Percentiles rank a stretch among this genome's conserved stretches.
phyloP scores from a whole-genome alignment of 768 basidiomycete species.

The Baorangia bicolor region DNA sequence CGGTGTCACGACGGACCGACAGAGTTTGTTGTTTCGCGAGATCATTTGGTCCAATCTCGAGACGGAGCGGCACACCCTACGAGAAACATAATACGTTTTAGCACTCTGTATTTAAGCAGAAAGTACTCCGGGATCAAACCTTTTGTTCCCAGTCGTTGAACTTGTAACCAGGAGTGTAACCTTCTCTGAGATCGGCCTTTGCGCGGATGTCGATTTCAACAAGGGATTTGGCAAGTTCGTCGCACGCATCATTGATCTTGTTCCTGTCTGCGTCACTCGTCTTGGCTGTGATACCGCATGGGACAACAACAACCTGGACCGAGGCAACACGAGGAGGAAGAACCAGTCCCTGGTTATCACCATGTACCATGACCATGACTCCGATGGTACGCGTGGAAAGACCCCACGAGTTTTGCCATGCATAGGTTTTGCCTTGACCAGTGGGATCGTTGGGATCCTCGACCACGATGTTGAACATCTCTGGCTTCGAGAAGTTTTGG shows the following conservation, averaged over 20 bases:
- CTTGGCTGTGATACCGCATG: slow-evolving; percentile 92
- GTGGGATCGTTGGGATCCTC: slow-evolving; percentile 84
- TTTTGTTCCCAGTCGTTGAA: slow-evolving; percentile 99
- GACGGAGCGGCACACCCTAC: slow-evolving; percentile 93
- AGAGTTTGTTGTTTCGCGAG: slow-evolving; percentile 79
- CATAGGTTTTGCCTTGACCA: slow-evolving; percentile 68
- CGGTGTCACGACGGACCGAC: slow-evolving; percentile 79
- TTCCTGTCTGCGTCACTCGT: slow-evolving; percentile 64
- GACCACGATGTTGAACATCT: slow-evolving; percentile 98
- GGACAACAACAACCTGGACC: slow-evolving; percentile 87
- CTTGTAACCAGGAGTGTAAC: slow-evolving; percentile 98
- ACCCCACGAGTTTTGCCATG: slow-evolving; percentile 99
- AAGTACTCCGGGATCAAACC: slow-evolving; percentile 40
- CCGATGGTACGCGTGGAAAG: slow-evolving; percentile 94
- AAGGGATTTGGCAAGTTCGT: slow-evolving; percentile 71
- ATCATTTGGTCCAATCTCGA: slow-evolving; percentile 96
- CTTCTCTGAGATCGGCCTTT: slow-evolving; percentile 90
- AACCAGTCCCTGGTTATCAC: slow-evolving; percentile 95
- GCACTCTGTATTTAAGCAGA: neutral
- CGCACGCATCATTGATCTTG: slow-evolving; percentile 74
- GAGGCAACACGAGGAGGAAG: slow-evolving; percentile 97
- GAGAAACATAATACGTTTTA: neutral
- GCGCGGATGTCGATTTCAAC: slow-evolving; percentile 75
- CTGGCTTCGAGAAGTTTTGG: slow-evolving; percentile 93
- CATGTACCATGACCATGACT: slow-evolving; percentile 99